Evolutionary conservation across 2,329 filamentous ascomycete genomes (phyloP).

Genomic region (Colletotrichum plurivorum): DNA sequence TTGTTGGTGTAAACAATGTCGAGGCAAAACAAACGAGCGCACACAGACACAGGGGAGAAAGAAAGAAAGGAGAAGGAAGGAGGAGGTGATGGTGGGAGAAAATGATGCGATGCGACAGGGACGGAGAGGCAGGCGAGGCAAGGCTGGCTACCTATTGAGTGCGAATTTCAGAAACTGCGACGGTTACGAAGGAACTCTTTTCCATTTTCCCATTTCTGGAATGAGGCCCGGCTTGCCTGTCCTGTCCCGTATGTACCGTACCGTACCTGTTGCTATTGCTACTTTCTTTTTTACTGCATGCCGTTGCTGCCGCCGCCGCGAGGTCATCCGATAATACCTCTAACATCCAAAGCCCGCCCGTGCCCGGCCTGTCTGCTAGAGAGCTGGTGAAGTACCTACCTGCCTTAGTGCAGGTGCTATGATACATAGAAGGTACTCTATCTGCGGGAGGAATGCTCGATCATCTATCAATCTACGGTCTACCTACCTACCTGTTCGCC

Average conservation of each 20-base stretch:
- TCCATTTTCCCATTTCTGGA: too few species aligned
- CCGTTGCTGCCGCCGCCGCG: neutral
- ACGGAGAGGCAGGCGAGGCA: neutral
- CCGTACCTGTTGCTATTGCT: neutral
- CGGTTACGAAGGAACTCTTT: too few species aligned
- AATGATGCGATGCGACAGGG: constrained; percentile 11
- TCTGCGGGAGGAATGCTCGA: neutral
- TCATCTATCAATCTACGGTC: neutral
- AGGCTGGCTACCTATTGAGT: too few species aligned
- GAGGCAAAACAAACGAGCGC: neutral
- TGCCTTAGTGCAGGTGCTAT: too few species aligned
- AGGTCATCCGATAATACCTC: constrained; percentile 12
- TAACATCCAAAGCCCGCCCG: too few species aligned
- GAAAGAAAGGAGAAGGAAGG: neutral
- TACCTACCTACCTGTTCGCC: neutral
- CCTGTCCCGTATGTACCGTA: neutral
- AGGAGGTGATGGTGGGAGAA: too few species aligned
- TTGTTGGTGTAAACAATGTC: neutral
- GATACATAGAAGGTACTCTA: too few species aligned
- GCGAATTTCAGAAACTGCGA: too few species aligned
- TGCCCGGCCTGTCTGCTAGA: neutral
- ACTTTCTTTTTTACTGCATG: neutral
- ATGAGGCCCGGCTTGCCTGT: too few species aligned
- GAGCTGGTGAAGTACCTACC: too few species aligned
- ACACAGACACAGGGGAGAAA: neutral